Base-by-base conservation (phyloP, 305 asterid species). In the Fraxinus platypoda region DNA sequence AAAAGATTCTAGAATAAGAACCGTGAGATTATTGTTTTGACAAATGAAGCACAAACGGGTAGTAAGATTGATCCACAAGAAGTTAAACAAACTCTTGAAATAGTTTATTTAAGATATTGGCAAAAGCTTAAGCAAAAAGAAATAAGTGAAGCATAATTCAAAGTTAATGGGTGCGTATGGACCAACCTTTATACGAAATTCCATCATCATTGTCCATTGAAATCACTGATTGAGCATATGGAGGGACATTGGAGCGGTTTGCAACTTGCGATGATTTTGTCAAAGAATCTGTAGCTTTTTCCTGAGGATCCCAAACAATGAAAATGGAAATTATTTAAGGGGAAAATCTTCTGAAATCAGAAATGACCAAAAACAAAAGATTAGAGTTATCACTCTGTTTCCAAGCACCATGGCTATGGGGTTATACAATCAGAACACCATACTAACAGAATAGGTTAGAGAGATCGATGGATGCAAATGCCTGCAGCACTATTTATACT, bases 181-280 rank as follows among this genome's bases (percentile, higher is more conserved):
- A 89, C 90, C 23, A 75, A 96, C 99, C 98, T 83, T 87, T 83
- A 83, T 82, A 92, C 70, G 97, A 86, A 88, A 96, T 91, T 80
- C 97, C 98, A 90, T 92, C 98, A 89, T 96, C 98, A 82, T 85
- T 88, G 84, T 93, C 98, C 92, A 91, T 83, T 31, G 97, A 86
- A 85, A 91, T 81, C 85, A 85, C 81, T 23, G 98, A 83, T 85
- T 91, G 98, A 81, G 87, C 94, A 89, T 92, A 91, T 17, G 94
- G 90, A 75, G 98, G 95, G 78, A 87, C 97, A 82, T 89, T 92
- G 52, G 93, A 68, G 79, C 87, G 91, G 80, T 85, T 94, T 59
- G 91, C 87, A 75, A 81, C 92, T 83, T 92, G 93, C 83, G 97
- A 86, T 74, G 94, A 88, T 90, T 90, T 94, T 79, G 94, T 91